phyloP scores from a whole-genome alignment of 2,329 filamentous ascomycete species.

The Aspergillus sp. region DNA sequence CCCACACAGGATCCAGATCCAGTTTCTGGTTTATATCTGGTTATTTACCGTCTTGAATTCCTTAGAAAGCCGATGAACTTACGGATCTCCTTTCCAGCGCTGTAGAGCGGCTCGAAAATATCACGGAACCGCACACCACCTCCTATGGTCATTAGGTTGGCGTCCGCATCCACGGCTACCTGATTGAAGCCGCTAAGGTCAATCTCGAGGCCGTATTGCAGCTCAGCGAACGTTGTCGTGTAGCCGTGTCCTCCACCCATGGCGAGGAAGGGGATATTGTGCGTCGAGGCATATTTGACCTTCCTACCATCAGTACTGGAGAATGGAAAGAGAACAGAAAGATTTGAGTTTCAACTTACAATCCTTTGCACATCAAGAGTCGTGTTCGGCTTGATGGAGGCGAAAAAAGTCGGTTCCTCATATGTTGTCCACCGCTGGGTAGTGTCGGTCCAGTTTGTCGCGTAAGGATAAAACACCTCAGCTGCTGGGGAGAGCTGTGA shows the following conservation, averaged over 20 bases:
- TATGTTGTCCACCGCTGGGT: constrained; percentile 1
- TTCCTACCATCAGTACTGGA: not conserved
- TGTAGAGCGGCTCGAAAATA: constrained; percentile 3
- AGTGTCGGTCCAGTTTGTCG: not conserved
- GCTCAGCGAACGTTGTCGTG: not conserved
- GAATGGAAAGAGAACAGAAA: not conserved
- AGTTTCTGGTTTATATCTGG: not conserved
- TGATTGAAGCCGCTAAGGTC: constrained; percentile 3
- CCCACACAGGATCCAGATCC: constrained; percentile 8
- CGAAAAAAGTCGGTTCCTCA: not conserved
- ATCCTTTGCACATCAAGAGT: not conserved
- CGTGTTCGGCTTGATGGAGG: not conserved
- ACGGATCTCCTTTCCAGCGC: constrained; percentile 7
- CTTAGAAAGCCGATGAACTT: not conserved
- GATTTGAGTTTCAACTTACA: not conserved
- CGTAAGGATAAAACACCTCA: not conserved
- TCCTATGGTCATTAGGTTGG: not conserved
- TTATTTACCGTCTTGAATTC: not conserved
- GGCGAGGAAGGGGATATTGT: constrained; percentile 5
- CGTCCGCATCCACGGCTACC: not conserved
- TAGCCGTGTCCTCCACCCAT: constrained; percentile 2
- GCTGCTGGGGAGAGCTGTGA: not conserved
- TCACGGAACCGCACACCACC: not conserved
- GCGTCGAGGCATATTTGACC: not conserved
- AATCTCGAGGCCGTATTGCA: constrained; percentile 1